Conservation (phyloP, 805 yeast genomes). For the Wickerhamiella sergipiensis region DNA sequence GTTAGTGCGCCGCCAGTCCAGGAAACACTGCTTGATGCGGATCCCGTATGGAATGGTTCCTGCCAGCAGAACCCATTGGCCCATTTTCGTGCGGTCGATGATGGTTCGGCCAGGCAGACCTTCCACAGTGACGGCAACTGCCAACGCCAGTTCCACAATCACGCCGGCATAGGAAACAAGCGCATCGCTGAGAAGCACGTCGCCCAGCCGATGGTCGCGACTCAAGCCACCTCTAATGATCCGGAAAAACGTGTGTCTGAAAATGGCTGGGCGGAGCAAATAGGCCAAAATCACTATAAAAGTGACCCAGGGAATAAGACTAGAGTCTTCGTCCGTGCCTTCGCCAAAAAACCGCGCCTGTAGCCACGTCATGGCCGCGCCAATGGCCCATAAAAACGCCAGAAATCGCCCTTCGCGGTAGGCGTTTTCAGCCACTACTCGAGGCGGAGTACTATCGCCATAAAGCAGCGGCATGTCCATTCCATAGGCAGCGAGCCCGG, state of each 20-base stretch:
- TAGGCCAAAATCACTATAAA: slow-evolving; percentile 26
- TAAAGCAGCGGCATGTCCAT: slow-evolving; percentile 1
- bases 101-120: slow-evolving; percentile 9
- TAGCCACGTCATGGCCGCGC: not conserved
- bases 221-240: slow-evolving; percentile 48
- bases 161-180: slow-evolving; percentile 71
- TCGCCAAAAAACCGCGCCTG: not conserved
- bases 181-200: slow-evolving; percentile 72
- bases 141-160: slow-evolving; percentile 51
- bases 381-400: not conserved
- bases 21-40: slow-evolving; percentile 68
- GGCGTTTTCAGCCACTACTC: not conserved
- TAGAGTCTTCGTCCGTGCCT: not conserved
- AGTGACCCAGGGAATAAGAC: slow-evolving; percentile 28
- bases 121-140: slow-evolving; percentile 33
- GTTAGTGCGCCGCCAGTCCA: slow-evolving; percentile 43
- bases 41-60: slow-evolving; percentile 50
- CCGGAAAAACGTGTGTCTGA: slow-evolving; percentile 32
- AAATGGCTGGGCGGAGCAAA: slow-evolving; percentile 30
- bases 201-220: slow-evolving; percentile 47
- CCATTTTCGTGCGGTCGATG: slow-evolving; percentile 27
- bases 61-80: slow-evolving; percentile 25
- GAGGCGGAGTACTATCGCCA: not conserved
- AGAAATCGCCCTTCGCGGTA: not conserved
- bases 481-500: slow-evolving; percentile 4